A percentile compares a stretch with the other conserved stretches of the same genome.
These are phyloP conservation scores for Amanita rimosa DNA, from an alignment of 768 basidiomycete species.

Conservation along the genomic window DNA sequence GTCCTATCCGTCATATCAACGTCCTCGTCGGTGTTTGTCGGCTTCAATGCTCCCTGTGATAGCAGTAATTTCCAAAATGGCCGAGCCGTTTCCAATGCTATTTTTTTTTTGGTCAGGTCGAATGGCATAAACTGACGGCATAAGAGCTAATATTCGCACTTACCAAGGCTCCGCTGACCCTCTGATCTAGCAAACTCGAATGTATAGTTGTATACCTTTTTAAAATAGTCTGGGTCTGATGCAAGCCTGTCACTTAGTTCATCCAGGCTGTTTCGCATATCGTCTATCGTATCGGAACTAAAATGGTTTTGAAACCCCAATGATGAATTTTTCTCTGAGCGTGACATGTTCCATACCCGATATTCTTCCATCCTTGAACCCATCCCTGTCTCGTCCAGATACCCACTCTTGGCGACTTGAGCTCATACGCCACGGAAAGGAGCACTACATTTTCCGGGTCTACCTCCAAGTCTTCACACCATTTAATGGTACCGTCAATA, in stretches of 20 bases:
- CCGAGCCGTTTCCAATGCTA: constrained; percentile 44
- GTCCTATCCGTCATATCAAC: constrained; percentile 35
- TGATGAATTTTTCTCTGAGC: background rate
- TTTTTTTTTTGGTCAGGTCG: background rate
- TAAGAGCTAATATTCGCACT: constrained; percentile 15
- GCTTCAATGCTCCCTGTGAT: constrained; percentile 54
- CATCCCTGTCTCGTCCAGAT: constrained; percentile 63
- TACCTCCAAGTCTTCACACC: constrained; percentile 61
- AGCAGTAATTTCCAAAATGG: constrained; percentile 75
- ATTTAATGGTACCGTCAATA: constrained; percentile 69
- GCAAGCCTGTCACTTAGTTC: constrained; percentile 48
- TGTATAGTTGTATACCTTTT: constrained; percentile 66
- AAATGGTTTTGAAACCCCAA: background rate
- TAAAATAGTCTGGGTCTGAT: constrained; percentile 61
- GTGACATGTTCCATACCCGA: constrained; percentile 33
- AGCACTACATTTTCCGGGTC: constrained; percentile 77
- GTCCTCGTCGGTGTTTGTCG: constrained; percentile 22
- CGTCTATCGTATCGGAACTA: constrained; percentile 56
- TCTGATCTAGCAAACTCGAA: constrained; percentile 70
- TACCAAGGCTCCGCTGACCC: constrained; percentile 74
- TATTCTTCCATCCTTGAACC: constrained; percentile 70
- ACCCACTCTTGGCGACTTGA: constrained; percentile 65
- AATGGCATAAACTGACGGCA: background rate
- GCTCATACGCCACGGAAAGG: constrained; percentile 70
- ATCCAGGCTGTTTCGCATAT: constrained; percentile 46